Evolutionary conservation across 495 filamentous ascomycete genomes (phyloP), one percentile per base, ranked within the genome.

Genomic region (Clavariopsis aquatica): DNA sequence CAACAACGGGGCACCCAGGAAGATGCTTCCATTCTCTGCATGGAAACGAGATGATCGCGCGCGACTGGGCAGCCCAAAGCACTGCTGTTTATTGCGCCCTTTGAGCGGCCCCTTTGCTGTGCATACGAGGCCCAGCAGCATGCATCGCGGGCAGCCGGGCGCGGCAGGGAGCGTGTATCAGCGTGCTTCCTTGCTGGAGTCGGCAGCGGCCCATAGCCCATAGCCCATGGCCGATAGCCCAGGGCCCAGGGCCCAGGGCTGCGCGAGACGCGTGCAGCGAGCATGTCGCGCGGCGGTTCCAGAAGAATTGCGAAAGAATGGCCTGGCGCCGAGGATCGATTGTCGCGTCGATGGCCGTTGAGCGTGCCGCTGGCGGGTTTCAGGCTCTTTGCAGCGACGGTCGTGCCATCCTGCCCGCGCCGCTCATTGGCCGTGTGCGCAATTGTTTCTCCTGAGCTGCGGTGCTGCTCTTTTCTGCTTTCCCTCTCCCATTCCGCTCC

Each of bases 221-320:
- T n/a, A n/a, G n/a, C n/a, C n/a, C n/a, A n/a, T n/a, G n/a, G n/a
- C n/a, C n/a, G n/a, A n/a, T n/a, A n/a, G n/a, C n/a, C n/a, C n/a
- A n/a, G n/a, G n/a, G n/a, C n/a, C n/a, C n/a, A n/a, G n/a, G n/a
- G n/a, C n/a, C n/a, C 19, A 31, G 22, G 23, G n/a, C 20, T 7
- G 57, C 57, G 27, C 8, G 43, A 20, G 27, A 51, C 24, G 43
- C 19, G n/a, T 49, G 45, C 36, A 17, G 24, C 51, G 52, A 8
- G 31, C 12, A 49, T 34, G 47, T n/a, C 47, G 29, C 29, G 1
- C 29, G 29, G 52, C 29, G 19, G 52, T 56, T 56, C 52, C 31
- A 56, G 52, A 56, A 56, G 29, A 43, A 56, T 56, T 56, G 52
- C 52, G 34, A 17, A 29, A n/a, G 22, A 24, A 49, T 49, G 23